A percentile compares a stretch with the other conserved stretches of the same genome.
phyloP scores from a whole-genome alignment of 352 stramenopile species.

The Phytophthora sansomeana region DNA sequence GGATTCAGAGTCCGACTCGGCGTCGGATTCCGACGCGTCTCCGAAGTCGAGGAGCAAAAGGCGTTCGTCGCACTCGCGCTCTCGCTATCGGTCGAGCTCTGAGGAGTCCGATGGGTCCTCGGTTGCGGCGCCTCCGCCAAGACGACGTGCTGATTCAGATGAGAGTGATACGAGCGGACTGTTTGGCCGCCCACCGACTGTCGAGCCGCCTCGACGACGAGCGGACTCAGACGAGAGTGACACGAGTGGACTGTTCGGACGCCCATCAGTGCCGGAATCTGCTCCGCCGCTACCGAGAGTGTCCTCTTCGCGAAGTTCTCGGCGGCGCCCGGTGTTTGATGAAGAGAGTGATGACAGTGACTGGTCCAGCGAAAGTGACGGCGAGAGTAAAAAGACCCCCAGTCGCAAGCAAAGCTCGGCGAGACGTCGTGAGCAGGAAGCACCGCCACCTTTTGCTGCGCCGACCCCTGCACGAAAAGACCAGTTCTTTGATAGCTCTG shows the following conservation, averaged over 20 bases:
- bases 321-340: slow-evolving; percentile 45
- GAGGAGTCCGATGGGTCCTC: slow-evolving; percentile 53
- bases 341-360: slow-evolving; percentile 57
- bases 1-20: slow-evolving; percentile 57
- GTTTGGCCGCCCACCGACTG: slow-evolving; percentile 46
- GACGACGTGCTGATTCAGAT: slow-evolving; percentile 45
- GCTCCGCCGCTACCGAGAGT: slow-evolving; percentile 25
- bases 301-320: slow-evolving; percentile 25
- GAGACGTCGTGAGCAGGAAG: slow-evolving; percentile 27
- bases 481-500: slow-evolving; percentile 66
- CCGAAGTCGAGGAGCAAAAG: slow-evolving; percentile 26
- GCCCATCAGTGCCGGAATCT: slow-evolving; percentile 28
- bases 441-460: slow-evolving; percentile 30
- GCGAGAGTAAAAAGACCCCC: slow-evolving; percentile 26
- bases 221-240: slow-evolving; percentile 62
- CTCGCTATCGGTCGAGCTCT: slow-evolving; percentile 40
- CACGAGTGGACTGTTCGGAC: slow-evolving; percentile 65
- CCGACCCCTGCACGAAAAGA: slow-evolving; percentile 40
- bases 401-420: slow-evolving; percentile 26
- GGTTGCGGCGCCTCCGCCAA: slow-evolving; percentile 20
- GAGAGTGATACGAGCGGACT: slow-evolving; percentile 72
- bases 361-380: slow-evolving; percentile 63
- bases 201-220: slow-evolving; percentile 30
- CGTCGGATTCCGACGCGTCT: slow-evolving; percentile 18
- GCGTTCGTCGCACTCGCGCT: slow-evolving; percentile 22